Evolutionary conservation across 2,329 filamentous ascomycete genomes (phyloP), one percentile per base, ranked within the genome.

Genomic region (Fusarium euwallaceae): DNA sequence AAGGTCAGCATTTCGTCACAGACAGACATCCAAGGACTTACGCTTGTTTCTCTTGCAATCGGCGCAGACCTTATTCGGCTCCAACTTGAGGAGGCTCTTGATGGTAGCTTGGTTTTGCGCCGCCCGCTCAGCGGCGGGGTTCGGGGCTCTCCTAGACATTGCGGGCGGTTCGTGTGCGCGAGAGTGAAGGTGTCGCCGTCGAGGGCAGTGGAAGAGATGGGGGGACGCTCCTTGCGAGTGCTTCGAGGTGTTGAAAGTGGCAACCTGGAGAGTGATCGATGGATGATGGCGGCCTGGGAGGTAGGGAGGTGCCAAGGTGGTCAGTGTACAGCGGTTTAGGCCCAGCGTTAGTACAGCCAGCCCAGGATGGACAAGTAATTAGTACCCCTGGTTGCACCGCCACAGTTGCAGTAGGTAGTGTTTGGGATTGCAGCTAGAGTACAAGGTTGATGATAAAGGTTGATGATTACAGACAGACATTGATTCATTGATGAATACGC

Each of bases 21-120:
- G 17, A 16, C 10, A 37, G 14, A 6, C 14, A n/a, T 22, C 14
- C 29, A 1, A 27, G 34, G 43, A 86, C 92, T 77, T 85, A 97
- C 95, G 97, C 85, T 98, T 99, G 88, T 98, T 99, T 83, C 93
- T 92, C 88, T 99, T 99, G 91, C 97, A 99, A 84, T 99, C 97
- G 71, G 96, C 95, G 88, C 97, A 99, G 82, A 94, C 91, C 88
- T 99, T 99, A 87, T 99, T 99, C 73, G 92, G 87, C 81, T 98
- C 96, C 78, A 99, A 87, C 87, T 98, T 99, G 82, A 98, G 88
- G 78, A 99, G 90, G 82, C 91, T 95, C 88, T 98, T 98, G 84
- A 99, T 94, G 53, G 95, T 97, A 83, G 93, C 92, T 83, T 94
- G 93, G 86, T 99, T 99, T 86, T 97, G 94, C 80, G 95, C 95